phyloP scores from a whole-genome alignment of 2,329 filamentous ascomycete genomes.

The Colletotrichum musicola region DNA sequence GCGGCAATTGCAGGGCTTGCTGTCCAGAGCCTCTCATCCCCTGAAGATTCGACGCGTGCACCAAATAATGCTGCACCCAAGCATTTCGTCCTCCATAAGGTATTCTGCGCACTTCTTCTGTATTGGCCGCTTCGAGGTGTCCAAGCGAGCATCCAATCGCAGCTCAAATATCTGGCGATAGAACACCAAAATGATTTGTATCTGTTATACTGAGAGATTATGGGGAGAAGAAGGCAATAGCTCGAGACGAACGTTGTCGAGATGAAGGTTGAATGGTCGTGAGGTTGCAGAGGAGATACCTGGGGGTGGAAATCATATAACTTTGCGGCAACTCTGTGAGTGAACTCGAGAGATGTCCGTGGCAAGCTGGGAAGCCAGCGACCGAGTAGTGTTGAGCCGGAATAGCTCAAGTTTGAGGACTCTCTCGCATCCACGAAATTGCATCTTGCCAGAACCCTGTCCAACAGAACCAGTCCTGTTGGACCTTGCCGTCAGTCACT shows the following conservation, averaged over 20 bases:
- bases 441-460: slow-evolving; percentile 44
- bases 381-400: slow-evolving; percentile 44
- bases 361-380: slow-evolving; percentile 45
- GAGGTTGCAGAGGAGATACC: background rate
- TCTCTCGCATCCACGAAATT: slow-evolving; percentile 44
- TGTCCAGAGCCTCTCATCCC: too few species aligned
- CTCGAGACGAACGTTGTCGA: slow-evolving; percentile 50
- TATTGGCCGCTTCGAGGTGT: slow-evolving; percentile 36
- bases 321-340: slow-evolving; percentile 48
- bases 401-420: slow-evolving; percentile 40
- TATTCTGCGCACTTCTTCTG: slow-evolving; percentile 25
- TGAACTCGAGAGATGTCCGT: slow-evolving; percentile 48
- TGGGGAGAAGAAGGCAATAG: slow-evolving; percentile 40
- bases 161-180: slow-evolving; percentile 44
- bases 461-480: slow-evolving; percentile 47
- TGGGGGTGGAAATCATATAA: slow-evolving; percentile 18
- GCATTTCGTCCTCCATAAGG: slow-evolving; percentile 32
- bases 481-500: slow-evolving; percentile 35
- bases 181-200: slow-evolving; percentile 45
- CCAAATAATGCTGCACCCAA: background rate
- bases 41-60: too few species aligned
- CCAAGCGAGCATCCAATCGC: slow-evolving; percentile 41
- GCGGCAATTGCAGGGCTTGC: too few species aligned
- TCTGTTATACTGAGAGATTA: slow-evolving; percentile 41
- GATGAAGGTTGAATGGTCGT: slow-evolving; percentile 45